Evolutionary conservation across 2,329 filamentous ascomycete genomes (phyloP), one percentile per base, ranked within the genome.

Genomic region (Ramularia endophylla): DNA sequence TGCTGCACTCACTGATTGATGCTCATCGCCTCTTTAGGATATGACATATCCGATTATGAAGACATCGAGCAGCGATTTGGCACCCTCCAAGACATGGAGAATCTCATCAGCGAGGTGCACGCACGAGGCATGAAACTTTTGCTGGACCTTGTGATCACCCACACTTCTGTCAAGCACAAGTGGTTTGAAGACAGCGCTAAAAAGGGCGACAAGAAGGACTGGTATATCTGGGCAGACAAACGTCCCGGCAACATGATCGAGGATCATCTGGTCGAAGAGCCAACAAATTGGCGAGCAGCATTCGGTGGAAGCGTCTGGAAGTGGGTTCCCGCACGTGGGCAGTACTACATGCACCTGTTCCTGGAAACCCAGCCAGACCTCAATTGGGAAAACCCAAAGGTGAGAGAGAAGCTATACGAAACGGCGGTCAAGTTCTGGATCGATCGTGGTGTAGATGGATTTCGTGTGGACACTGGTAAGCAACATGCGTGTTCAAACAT

Each of bases 291-390:
- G 73, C 81, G 73, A 65, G 51, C 75, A 63, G 67, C 78, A 71
- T 65, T 84, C 79, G 62, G 61, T n/a, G 57, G 57, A 8, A 77
- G 69, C 44, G 71, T 74, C 0, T 87, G 83, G 84, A 69, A 80
- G 44, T 89, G 78, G 68, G 84, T 88, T 53, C 78, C 85, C 50
- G 59, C 64, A n/a, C 86, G 83, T 0, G 70, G 73, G 35, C 82
- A 89, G 62, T 89, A 87, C 61, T 89, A 87, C 55, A 75, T 89
- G 0, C 80, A 84, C 47, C 71, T 92, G 8, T 94, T 87, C 60
- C 79, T 81, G 5, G 75, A 74, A 4, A 78, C 85, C 50, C 86
- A 90, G 59, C 86, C 87, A 0, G 87, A 92, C 53, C 71, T 92
- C n/a, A 92, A 92, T 64, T 92, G 85, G 85, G 83, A 89, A 56